Evolutionary conservation across 306 rosid species (phyloP).

Genomic region (Psophocarpus tetragonolobus): DNA sequence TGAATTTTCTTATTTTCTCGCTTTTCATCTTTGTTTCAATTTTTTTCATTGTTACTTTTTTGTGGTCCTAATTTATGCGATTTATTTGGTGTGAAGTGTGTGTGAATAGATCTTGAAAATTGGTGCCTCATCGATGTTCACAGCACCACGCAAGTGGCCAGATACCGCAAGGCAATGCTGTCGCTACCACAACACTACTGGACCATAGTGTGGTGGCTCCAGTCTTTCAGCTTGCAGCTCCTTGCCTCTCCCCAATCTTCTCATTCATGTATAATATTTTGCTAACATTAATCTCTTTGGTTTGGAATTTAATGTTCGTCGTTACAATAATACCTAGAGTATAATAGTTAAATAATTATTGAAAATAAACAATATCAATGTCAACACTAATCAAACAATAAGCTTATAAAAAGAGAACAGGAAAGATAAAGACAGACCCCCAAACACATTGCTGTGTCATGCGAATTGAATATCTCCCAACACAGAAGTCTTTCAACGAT

Average conservation of each 20-base stretch:
- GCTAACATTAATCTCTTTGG: background rate
- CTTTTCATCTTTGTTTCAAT: background rate
- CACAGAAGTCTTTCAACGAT: too few relatives aligned
- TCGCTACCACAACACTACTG: slow-evolving; percentile 77
- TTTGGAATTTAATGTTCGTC: too few relatives aligned
- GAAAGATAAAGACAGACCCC: too few relatives aligned
- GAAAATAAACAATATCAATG: too few relatives aligned
- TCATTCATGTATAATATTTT: slow-evolving; percentile 67
- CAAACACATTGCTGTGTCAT: too few relatives aligned
- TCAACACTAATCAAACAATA: too few relatives aligned
- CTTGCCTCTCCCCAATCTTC: slow-evolving; percentile 94
- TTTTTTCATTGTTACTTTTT: background rate
- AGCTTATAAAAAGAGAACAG: too few relatives aligned
- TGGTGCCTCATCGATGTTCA: slow-evolving; percentile 99
- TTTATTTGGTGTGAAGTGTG: slow-evolving; percentile 46
- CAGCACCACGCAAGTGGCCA: slow-evolving; percentile 99
- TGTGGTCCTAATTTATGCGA: background rate
- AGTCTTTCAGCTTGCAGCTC: slow-evolving; percentile 99
- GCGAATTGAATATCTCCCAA: too few relatives aligned
- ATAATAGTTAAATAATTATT: too few relatives aligned
- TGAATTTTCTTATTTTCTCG: slow-evolving; percentile 39
- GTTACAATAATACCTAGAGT: too few relatives aligned
- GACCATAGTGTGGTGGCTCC: slow-evolving; percentile 82
- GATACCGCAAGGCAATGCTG: slow-evolving; percentile 98
- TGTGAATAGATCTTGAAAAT: slow-evolving; percentile 83